Percentiles rank a stretch among this genome's conserved stretches.
phyloP scores from a whole-genome alignment of 495 filamentous ascomycete species.

The Bombardia bombarda region DNA sequence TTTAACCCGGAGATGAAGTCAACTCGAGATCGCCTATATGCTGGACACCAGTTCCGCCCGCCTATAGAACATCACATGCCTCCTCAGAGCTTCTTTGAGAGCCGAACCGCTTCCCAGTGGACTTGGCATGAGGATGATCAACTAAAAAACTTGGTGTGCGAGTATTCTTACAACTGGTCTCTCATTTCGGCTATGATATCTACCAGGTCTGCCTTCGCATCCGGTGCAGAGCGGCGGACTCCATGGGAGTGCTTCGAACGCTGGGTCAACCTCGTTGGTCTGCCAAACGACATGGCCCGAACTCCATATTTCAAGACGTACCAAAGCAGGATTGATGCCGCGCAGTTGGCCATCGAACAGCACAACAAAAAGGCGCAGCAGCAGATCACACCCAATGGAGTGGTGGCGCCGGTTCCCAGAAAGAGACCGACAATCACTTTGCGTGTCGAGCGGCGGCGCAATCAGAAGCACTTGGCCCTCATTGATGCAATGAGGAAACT shows the following conservation, averaged over 20 bases:
- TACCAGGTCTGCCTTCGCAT: slow-evolving; percentile 64
- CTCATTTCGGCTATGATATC: slow-evolving; percentile 74
- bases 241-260: slow-evolving; percentile 99
- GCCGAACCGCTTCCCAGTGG: slow-evolving; percentile 80
- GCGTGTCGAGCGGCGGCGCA: slow-evolving; percentile 76
- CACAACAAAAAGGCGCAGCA: slow-evolving; percentile 49
- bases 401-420: slow-evolving; percentile 46
- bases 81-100: slow-evolving; percentile 80
- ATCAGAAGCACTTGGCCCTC: slow-evolving; percentile 74
- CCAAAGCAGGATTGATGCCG: slow-evolving; percentile 69
- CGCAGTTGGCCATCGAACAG: slow-evolving; percentile 55
- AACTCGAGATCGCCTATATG: slow-evolving; percentile 83
- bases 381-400: slow-evolving; percentile 47
- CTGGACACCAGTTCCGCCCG: slow-evolving; percentile 88
- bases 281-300: slow-evolving; percentile 86
- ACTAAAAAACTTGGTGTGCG: slow-evolving; percentile 72
- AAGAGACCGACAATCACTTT: slow-evolving; percentile 62
- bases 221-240: slow-evolving; percentile 80
- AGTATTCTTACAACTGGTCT: slow-evolving; percentile 96
- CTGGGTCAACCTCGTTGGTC: slow-evolving; percentile 82
- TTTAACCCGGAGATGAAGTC: slow-evolving; percentile 86
- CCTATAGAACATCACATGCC: slow-evolving; percentile 87
- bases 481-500: slow-evolving; percentile 93
- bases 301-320: slow-evolving; percentile 88
- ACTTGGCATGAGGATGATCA: slow-evolving; percentile 82